These are phyloP conservation scores for Bothia castanella DNA, from an alignment of 1,284 basidiomycete genomes.

Conservation along the genomic window DNA sequence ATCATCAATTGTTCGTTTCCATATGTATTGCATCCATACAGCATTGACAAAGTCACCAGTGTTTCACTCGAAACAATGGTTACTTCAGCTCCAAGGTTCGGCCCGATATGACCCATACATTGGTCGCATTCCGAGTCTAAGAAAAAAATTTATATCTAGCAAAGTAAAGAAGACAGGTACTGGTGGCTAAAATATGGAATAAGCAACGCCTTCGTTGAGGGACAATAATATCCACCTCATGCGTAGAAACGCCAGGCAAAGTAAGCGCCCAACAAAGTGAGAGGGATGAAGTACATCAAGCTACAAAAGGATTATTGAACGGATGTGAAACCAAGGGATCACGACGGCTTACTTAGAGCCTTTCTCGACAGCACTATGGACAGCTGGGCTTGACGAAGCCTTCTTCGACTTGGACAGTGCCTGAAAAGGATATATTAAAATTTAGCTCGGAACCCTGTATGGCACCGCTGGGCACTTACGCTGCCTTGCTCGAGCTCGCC, in stretches of 20 bases:
- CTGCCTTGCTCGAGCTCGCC: constrained; percentile 73
- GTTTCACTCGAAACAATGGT: neutral
- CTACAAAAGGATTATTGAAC: constrained; percentile 33
- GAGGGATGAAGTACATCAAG: constrained; percentile 76
- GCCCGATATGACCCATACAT: neutral
- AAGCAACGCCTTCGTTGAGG: neutral
- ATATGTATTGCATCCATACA: neutral
- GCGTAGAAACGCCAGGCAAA: constrained; percentile 77
- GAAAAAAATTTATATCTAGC: constrained; percentile 22
- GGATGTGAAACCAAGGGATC: neutral
- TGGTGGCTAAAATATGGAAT: constrained; percentile 13
- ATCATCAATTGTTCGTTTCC: neutral
- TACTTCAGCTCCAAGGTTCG: neutral
- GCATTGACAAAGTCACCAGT: neutral
- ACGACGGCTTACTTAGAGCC: constrained; percentile 60
- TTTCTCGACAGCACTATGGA: constrained; percentile 52
- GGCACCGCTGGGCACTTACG: constrained; percentile 43
- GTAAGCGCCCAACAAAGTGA: constrained; percentile 71
- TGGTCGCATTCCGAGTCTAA: neutral
- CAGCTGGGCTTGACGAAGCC: constrained; percentile 38
- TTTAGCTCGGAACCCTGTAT: constrained; percentile 1
- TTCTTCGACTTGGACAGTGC: constrained; percentile 41
- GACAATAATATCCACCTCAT: constrained; percentile 27
- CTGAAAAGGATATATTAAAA: constrained; percentile 5
- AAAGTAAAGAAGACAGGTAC: constrained; percentile 14